A percentile compares a stretch with the other conserved stretches of the same genome.
These are phyloP conservation scores for Cryphonectria japonica DNA, from an alignment of 2,329 filamentous ascomycete genomes.

Conservation along the genomic window DNA sequence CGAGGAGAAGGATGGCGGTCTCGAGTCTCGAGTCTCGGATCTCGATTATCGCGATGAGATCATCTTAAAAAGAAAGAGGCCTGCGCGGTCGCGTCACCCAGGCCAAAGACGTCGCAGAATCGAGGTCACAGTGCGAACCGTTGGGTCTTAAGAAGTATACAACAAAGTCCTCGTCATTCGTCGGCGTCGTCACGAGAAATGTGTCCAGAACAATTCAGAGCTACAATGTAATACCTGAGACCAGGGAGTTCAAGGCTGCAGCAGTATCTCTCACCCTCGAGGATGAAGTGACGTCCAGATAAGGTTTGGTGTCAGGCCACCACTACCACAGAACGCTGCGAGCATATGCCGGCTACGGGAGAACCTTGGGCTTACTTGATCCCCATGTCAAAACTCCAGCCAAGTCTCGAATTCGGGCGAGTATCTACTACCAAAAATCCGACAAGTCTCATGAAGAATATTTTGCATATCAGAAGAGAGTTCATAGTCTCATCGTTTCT, in stretches of 20 bases:
- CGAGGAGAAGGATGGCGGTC: neutral
- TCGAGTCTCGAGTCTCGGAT: neutral
- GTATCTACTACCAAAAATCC: neutral
- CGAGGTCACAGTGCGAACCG: neutral
- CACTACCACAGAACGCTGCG: neutral
- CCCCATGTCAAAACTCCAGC: neutral
- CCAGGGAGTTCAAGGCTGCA: slow-evolving; percentile 5
- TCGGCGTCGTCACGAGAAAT: neutral
- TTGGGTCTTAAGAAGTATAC: neutral
- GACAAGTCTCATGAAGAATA: too few relatives aligned
- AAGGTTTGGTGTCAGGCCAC: slow-evolving; percentile 24
- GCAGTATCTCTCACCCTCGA: slow-evolving; percentile 2
- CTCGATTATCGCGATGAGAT: slow-evolving; percentile 21
- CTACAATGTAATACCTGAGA: neutral
- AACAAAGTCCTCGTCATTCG: neutral
- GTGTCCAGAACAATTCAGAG: neutral
- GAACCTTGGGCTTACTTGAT: neutral
- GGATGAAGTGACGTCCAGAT: slow-evolving; percentile 23
- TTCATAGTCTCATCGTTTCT: neutral
- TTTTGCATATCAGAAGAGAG: neutral
- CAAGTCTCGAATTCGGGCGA: neutral
- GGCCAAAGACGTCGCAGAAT: neutral
- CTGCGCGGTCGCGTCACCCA: slow-evolving; percentile 16
- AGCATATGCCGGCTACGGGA: slow-evolving; percentile 1
- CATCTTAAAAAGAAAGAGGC: slow-evolving; percentile 16